phyloP scores from a whole-genome alignment of 2,329 filamentous ascomycete genomes.

The Xylariaceae sp. region DNA sequence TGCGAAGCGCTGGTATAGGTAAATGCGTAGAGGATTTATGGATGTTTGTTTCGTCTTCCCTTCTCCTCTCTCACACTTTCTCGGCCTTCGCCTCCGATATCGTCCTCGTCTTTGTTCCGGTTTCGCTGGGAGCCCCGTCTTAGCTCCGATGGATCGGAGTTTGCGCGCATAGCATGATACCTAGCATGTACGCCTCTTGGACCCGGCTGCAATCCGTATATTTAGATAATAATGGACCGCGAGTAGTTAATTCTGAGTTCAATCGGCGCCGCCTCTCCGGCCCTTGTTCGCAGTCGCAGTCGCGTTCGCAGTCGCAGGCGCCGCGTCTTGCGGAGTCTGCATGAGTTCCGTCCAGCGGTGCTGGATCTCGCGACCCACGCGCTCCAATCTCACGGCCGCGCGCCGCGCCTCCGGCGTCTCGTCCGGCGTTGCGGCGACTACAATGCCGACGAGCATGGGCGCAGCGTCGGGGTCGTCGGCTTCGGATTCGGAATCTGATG shows the following conservation, averaged over 20 bases:
- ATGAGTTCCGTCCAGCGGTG: slow-evolving; percentile 42
- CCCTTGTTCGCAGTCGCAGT: not conserved
- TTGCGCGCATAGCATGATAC: too few species aligned
- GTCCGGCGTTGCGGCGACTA: slow-evolving; percentile 46
- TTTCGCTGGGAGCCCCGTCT: not conserved
- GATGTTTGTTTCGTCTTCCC: too few species aligned
- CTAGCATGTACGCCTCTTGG: too few species aligned
- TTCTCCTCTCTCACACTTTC: too few species aligned
- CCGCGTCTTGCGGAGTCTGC: not conserved
- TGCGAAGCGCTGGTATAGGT: not conserved
- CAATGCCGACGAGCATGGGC: slow-evolving; percentile 50
- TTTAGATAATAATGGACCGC: too few species aligned
- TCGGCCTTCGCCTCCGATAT: not conserved
- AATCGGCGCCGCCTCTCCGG: not conserved
- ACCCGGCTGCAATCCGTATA: too few species aligned
- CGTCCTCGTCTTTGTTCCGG: not conserved
- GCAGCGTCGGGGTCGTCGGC: slow-evolving; percentile 32
- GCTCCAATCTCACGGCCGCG: slow-evolving; percentile 49
- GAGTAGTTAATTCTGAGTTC: too few species aligned
- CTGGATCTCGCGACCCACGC: slow-evolving; percentile 51
- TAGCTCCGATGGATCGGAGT: not conserved
- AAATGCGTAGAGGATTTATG: not conserved
- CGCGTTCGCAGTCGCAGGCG: not conserved
- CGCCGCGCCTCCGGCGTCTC: slow-evolving; percentile 47
- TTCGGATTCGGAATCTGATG: slow-evolving; percentile 16